Evolutionary conservation across 83 land plant species (phyloP), one percentile per base, ranked within the genome.

Genomic region (Thuja plicata): DNA sequence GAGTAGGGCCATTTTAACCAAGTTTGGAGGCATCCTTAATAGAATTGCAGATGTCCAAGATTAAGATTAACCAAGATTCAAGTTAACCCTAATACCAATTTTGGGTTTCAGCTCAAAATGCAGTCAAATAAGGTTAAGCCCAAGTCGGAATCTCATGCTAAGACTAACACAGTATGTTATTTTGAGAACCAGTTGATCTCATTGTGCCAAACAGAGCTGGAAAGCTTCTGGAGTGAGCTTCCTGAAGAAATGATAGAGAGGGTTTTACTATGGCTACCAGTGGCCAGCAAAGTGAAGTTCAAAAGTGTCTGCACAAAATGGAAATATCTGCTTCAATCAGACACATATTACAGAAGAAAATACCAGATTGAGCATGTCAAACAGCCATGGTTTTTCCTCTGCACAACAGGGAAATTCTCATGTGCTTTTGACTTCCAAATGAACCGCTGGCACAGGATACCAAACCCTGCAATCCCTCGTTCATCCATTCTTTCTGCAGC

Each of bases 331-430:
- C 38, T 90, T 30, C 38, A 34, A 8, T 81, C 77, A 50, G 90
- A 90, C 57, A 60, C 79, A 32, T 90, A 90, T 17, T 79, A 60
- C 55, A 41, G 32, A 8, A 55, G 11, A 54, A 50, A 38, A 66
- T 57, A 34, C 24, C 37, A 57, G 54, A 43, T 40, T 50, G 57
- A 17, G 17, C 57, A 37, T 27, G 35, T 3, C 27, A n/a, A 52
- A 30, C 41, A 84, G 17, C 57, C 91, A 86, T 88, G 91, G 91
- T 90, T 90, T n/a, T 34, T 90, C 84, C 89, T 91, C 38, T 86
- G 88, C 88, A 91, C 92, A 54, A 91, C 45, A 30, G 91, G 91
- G 10, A n/a, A 54, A 30, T 86, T 91, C 27, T 70, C 91, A 46
- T 86, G 84, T 27, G 84, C 89, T 55, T 90, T 83, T 16, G 90